phyloP scores from a whole-genome alignment of 1,139 yeast genomes.

The Spathaspora sp. region DNA sequence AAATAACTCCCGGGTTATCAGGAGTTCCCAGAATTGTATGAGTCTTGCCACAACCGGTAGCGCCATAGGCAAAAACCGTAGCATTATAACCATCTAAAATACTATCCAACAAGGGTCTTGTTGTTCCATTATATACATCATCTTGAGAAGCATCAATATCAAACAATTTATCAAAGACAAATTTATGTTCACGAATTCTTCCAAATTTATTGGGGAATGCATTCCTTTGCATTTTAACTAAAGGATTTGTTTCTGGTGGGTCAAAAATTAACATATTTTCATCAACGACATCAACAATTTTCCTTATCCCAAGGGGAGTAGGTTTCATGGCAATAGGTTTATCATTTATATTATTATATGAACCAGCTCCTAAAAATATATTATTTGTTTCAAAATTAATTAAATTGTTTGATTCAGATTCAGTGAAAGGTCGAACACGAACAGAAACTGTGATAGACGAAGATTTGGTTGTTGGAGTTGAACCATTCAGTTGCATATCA shows the following conservation, averaged over 20 bases:
- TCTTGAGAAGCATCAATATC: conserved; percentile 64
- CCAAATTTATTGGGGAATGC: conserved; percentile 44
- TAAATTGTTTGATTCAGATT: conserved; percentile 50
- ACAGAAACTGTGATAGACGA: conserved; percentile 79
- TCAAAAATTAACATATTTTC: conserved; percentile 88
- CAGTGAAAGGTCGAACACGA: conserved; percentile 82
- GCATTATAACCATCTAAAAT: conserved; percentile 85
- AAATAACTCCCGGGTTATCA: conserved; percentile 76
- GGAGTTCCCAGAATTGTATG: conserved; percentile 83
- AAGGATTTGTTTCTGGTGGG: conserved; percentile 77
- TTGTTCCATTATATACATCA: conserved; percentile 65
- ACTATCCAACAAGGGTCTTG: conserved; percentile 70
- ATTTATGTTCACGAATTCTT: conserved; percentile 71
- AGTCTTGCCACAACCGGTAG: conserved; percentile 94
- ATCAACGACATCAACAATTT: conserved; percentile 79
- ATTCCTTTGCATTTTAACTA: conserved; percentile 58
- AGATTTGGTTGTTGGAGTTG: conserved; percentile 31
- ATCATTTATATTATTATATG: conserved; percentile 18
- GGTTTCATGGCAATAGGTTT: conserved; percentile 2
- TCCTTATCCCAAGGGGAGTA: conserved; percentile 58
- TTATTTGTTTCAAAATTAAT: conserved; percentile 33
- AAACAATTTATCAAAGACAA: conserved; percentile 79
- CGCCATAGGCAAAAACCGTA: conserved; percentile 92
- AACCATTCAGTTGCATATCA: neutral
- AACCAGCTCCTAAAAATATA: conserved; percentile 59